Conservation (phyloP, 1,284 basidiomycete genomes). For the Ustilago cynodontis region DNA sequence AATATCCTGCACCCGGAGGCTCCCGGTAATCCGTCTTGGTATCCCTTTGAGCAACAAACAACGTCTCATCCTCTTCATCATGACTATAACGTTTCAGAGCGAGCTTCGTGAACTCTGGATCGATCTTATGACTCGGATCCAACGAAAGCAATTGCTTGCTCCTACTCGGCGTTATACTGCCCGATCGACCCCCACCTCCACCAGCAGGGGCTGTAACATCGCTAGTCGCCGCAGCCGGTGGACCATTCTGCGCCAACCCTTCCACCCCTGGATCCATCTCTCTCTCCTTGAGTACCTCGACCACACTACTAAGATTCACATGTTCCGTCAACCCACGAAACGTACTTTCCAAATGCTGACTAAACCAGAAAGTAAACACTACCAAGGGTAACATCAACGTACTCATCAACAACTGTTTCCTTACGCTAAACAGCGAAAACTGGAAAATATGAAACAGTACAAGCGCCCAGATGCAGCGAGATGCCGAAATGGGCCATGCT, state of each 20-base stretch:
- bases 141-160: constrained; percentile 35
- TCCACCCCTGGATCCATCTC: constrained; percentile 22
- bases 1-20: constrained; percentile 59
- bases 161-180: constrained; percentile 22
- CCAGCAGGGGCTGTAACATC: constrained; percentile 9
- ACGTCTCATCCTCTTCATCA: constrained; percentile 88
- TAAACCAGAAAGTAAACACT: constrained; percentile 81
- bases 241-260: constrained; percentile 43
- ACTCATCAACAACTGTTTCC: constrained; percentile 81
- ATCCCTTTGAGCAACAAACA: constrained; percentile 79
- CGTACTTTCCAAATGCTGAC: constrained; percentile 79
- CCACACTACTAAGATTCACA: constrained; percentile 70
- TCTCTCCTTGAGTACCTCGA: constrained; percentile 44
- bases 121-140: constrained; percentile 36
- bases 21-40: constrained; percentile 63
- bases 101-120: constrained; percentile 47
- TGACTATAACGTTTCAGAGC: constrained; percentile 76
- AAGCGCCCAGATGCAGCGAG: constrained; percentile 68
- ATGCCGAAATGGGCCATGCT: constrained; percentile 80
- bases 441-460: constrained; percentile 68
- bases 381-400: constrained; percentile 84
- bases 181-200: neutral
- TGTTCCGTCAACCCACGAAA: constrained; percentile 84
- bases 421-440: constrained; percentile 80
- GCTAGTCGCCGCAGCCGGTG: constrained; percentile 16